Base-by-base conservation (phyloP, 345 rosid species). In the Limnanthes douglasii region DNA sequence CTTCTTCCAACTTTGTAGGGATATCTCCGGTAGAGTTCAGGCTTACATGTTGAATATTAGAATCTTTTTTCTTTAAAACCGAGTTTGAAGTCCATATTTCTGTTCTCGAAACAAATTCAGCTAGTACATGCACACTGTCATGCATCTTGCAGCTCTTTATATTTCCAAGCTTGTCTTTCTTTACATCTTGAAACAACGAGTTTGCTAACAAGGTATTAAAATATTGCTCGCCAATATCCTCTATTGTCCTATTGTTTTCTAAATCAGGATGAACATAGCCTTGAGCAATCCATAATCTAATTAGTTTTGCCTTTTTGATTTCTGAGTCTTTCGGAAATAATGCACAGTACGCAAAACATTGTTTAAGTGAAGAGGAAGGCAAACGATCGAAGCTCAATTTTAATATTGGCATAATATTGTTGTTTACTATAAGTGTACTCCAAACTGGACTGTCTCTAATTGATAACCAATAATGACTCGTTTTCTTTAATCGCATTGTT, bases 221-320 rank as follows among this genome's bases (percentile, higher is more conserved):
- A 32, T 38, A 56, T 18, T 37, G 8, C 15, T 24, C 18, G 8
- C 68, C 62, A 2, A 20, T 4, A 3, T 31, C 39, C 26, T 50
- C 51, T 11, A 6, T 15, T 1, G 12, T 23, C 23, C 5, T 29
- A 1, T 10, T 5, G 11, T 17, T 43, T 9, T 11, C 22, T 8
- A 16, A 0, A 4, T 11, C 8, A 5, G 24, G 29, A 9, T 32
- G 24, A 33, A 60, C 25, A 15, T 26, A 60, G 1, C 60, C 60
- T 27, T 43, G 27, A 26, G 59, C 60, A 51, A 59, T 53, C 65
- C 65, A 59, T 5, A 43, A 17, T 5, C 35, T 4, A 20, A 12
- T 21, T 15, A 3, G 21, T 1, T 21, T 5, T 7, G 11, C n/a
- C 6, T 37, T 37, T 6, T 5, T 6, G 0, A 20, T 4, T 2